Conservation (phyloP, 1,284 basidiomycete species). For the Meira nashicola region DNA sequence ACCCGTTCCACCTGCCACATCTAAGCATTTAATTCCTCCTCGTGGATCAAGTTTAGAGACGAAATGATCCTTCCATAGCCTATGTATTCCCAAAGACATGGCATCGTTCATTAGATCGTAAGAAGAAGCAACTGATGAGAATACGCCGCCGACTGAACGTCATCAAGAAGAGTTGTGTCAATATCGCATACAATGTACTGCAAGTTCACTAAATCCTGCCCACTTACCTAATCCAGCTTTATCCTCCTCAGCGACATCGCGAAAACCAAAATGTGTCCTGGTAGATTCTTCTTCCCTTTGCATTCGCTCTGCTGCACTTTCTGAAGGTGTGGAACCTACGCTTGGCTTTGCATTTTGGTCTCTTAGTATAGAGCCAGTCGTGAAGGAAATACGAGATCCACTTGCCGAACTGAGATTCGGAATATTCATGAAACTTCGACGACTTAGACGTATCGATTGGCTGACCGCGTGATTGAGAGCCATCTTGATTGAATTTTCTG, state of each 20-base stretch:
- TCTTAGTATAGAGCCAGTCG: no score
- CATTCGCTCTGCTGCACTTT: background rate
- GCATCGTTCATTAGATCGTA: constrained; percentile 99
- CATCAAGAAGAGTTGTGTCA: background rate
- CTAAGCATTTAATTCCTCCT: constrained; percentile 67
- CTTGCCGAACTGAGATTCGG: no score
- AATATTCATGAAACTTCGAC: no score
- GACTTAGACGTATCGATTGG: no score
- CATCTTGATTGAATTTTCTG: no score
- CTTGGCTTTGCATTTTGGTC: background rate
- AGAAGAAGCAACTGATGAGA: constrained; percentile 88
- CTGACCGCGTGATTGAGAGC: no score
- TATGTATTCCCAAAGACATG: constrained; percentile 86
- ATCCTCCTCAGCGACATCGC: constrained; percentile 70
- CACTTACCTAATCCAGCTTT: constrained; percentile 58
- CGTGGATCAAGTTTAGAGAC: constrained; percentile 71
- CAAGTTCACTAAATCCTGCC: constrained; percentile 49
- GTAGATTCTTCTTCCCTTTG: background rate
- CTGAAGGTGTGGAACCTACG: background rate
- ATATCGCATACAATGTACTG: background rate
- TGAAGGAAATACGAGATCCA: no score
- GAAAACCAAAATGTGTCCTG: constrained; percentile 82
- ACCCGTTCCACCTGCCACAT: constrained; percentile 92
- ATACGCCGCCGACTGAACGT: constrained; percentile 72
- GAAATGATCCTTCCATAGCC: constrained; percentile 94